Base-by-base conservation (phyloP, 2,329 filamentous ascomycete genomes). In the Fusarium nisikadoi region DNA sequence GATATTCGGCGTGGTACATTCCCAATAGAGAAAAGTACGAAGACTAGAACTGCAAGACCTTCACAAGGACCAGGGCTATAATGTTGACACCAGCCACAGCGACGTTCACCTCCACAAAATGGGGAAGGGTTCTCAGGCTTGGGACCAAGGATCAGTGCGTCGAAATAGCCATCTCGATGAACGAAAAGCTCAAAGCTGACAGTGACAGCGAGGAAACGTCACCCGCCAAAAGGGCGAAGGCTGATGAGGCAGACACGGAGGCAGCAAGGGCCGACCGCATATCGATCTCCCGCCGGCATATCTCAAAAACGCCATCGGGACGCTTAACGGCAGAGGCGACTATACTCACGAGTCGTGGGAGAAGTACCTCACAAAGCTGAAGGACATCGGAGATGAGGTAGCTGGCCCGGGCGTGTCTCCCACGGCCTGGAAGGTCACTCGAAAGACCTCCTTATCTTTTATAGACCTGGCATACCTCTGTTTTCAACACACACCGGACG, bases 111-210 rank as follows among this genome's bases (percentile, higher is more conserved):
- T 10, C 3, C 27, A 0, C 27, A 20, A 14, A 31, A 9, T 23
- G 14, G 10, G 20, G n/a, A 33, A 23, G 8, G 4, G 5, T 23
- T 49, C n/a, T 49, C 35, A 17, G 33, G 33, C 33, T 17, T 16
- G 16, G 16, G 17, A 35, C 33, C 17, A 9, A 17, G 33, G 16
- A 35, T 10, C 31, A 31, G 12, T 12, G 12, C 31, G 31, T 33
- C 31, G 12, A 33, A 33, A 33, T 13, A 4, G 12, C 7, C 20
- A 23, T 17, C 65, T 76, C 80, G 5, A 62, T 68, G 29, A 81
- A 79, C 75, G 46, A 45, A 1, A 81, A 81, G 73, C 76, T 77
- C 29, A 81, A 80, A 65, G 71, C 72, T 8, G 76, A 79, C 3
- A 71, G 64, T 12, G 60, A 56, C 12, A 70, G 42, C 8, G 74